Percentiles rank a stretch among this genome's conserved stretches.
phyloP scores from a whole-genome alignment of 73 alveolate species.

The Paramecium bursaria region DNA sequence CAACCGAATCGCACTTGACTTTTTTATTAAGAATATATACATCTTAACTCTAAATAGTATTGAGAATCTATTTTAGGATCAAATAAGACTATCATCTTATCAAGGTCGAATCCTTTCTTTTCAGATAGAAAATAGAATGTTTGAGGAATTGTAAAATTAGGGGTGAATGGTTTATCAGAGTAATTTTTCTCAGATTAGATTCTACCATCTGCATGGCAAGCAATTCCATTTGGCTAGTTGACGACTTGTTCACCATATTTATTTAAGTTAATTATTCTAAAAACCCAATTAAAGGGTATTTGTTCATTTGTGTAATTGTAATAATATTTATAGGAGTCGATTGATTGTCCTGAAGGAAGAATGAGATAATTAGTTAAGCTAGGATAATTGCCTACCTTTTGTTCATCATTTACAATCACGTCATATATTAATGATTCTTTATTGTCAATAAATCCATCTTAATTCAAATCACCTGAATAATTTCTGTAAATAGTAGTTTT shows the following conservation, averaged over 20 bases:
- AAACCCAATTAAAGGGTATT: conserved; percentile 17
- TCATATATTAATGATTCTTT: too few relatives aligned
- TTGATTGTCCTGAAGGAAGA: conserved; percentile 44
- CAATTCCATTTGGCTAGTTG: not conserved
- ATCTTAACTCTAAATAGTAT: conserved; percentile 24
- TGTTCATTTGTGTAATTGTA: conserved; percentile 22
- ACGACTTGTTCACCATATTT: conserved; percentile 38
- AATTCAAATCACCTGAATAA: conserved; percentile 45
- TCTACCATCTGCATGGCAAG: conserved; percentile 7
- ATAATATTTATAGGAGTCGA: conserved; percentile 14
- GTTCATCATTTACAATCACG: not conserved
- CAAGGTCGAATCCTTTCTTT: conserved; percentile 1
- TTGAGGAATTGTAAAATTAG: conserved; percentile 7
- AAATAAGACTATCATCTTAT: not conserved
- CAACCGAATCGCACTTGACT: conserved; percentile 37
- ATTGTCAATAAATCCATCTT: conserved; percentile 31
- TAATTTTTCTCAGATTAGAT: not conserved
- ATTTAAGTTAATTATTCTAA: conserved; percentile 42
- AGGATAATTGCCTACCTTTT: conserved; percentile 32
- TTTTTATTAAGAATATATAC: not conserved
- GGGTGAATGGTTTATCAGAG: not conserved
- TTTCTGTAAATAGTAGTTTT: not conserved
- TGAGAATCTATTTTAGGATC: conserved; percentile 11
- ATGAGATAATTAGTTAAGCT: conserved; percentile 12
- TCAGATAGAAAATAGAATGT: not conserved